Conservation (phyloP, 2,329 filamentous ascomycete species). For the Chaetomium sp. region DNA sequence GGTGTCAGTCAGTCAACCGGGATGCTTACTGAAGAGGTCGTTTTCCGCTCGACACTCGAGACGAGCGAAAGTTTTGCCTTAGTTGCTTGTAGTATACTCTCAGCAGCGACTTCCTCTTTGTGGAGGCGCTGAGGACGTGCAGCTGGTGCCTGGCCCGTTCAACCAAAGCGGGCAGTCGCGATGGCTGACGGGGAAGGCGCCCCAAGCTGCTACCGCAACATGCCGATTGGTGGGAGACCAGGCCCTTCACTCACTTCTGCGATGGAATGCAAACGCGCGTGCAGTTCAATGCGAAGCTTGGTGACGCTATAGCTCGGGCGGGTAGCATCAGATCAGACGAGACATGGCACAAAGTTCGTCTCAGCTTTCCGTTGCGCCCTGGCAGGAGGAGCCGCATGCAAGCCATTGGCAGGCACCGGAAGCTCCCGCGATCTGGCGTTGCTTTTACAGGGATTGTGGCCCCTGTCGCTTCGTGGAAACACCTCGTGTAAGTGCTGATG, state of each 20-base stretch:
- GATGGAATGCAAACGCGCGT: not conserved
- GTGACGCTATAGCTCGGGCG: slow-evolving; percentile 19
- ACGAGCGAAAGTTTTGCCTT: too few species aligned
- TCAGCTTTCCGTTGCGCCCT: slow-evolving; percentile 27
- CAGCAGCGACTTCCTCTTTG: not conserved
- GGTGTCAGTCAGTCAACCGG: not conserved
- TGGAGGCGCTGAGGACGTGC: not conserved
- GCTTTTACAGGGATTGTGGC: slow-evolving; percentile 1
- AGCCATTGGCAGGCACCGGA: slow-evolving; percentile 2
- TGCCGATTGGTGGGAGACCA: slow-evolving; percentile 1
- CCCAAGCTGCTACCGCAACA: not conserved
- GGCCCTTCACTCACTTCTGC: too few species aligned
- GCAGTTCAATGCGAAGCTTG: not conserved
- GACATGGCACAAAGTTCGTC: slow-evolving; percentile 38
- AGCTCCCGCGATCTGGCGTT: slow-evolving; percentile 19
- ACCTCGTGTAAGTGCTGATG: slow-evolving; percentile 3
- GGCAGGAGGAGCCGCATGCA: slow-evolving; percentile 34
- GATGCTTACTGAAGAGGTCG: too few species aligned
- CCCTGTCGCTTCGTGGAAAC: slow-evolving; percentile 16
- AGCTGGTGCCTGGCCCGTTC: not conserved
- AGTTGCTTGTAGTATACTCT: too few species aligned
- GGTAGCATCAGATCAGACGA: slow-evolving; percentile 38
- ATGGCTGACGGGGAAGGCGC: not conserved
- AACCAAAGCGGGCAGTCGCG: not conserved
- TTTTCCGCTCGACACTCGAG: too few species aligned